These are phyloP conservation scores for Ustilago loliicola DNA, from an alignment of 1,284 basidiomycete species.

Conservation along the genomic window DNA sequence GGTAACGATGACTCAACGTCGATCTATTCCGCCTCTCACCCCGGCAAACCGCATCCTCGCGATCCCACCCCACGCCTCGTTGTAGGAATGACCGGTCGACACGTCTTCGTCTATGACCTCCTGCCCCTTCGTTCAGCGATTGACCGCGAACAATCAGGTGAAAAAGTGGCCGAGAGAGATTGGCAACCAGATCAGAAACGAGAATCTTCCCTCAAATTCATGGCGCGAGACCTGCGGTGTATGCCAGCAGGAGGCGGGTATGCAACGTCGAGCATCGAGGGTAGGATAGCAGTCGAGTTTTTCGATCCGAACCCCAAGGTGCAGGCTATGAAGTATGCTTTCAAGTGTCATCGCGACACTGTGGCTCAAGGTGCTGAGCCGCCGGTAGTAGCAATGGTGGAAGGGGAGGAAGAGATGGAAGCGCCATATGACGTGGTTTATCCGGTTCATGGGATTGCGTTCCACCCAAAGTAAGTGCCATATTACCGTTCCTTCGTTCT, in stretches of 20 bases:
- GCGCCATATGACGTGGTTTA: constrained; percentile 91
- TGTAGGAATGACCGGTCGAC: constrained; percentile 61
- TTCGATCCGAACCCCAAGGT: constrained; percentile 83
- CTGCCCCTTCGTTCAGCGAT: constrained; percentile 39
- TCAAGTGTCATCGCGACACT: constrained; percentile 94
- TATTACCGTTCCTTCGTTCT: neutral
- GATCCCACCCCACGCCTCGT: constrained; percentile 57
- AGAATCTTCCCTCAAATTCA: constrained; percentile 94
- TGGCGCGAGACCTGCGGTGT: constrained; percentile 89
- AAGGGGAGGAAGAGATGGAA: constrained; percentile 72
- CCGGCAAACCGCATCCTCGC: constrained; percentile 3
- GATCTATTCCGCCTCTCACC: constrained; percentile 13
- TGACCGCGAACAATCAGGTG: constrained; percentile 22
- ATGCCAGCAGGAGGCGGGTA: constrained; percentile 95
- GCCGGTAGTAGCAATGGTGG: neutral
- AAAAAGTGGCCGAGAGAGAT: constrained; percentile 31
- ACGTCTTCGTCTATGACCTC: constrained; percentile 61
- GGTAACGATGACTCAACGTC: neutral
- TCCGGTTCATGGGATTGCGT: constrained; percentile 94
- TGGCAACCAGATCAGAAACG: constrained; percentile 76
- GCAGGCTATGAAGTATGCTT: constrained; percentile 92
- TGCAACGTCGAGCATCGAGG: constrained; percentile 93
- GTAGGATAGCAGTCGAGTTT: constrained; percentile 96
- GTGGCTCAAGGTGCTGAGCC: constrained; percentile 70
- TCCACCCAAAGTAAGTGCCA: constrained; percentile 78